Percentiles rank a stretch among this genome's conserved stretches.
These are phyloP conservation scores for Saccharomycopsis hybrid DNA, from an alignment of 1,139 yeast species.

Conservation along the genomic window DNA sequence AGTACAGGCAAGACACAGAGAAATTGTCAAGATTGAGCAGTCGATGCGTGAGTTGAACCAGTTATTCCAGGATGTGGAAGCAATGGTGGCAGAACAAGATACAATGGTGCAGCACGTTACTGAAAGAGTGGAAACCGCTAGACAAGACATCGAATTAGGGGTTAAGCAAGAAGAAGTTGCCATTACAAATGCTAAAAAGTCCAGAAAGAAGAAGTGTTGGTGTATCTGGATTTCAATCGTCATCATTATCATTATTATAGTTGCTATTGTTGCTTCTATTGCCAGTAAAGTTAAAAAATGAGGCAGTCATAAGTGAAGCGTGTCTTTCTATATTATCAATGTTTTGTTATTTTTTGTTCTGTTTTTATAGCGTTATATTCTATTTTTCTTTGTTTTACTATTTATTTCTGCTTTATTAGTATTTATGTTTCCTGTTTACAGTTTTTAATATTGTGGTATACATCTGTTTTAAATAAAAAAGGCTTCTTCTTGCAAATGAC, in stretches of 20 bases:
- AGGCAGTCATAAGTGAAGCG: too few species aligned
- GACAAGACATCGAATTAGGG: slow-evolving; percentile 88
- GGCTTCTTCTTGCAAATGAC: too few species aligned
- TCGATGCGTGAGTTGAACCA: slow-evolving; percentile 95
- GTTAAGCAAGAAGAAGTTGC: slow-evolving; percentile 93
- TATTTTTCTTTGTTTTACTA: too few species aligned
- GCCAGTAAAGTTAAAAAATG: slow-evolving; percentile 19
- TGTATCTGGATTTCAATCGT: slow-evolving; percentile 63
- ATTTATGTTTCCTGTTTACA: too few species aligned
- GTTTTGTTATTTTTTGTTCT: too few species aligned
- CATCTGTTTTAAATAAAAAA: too few species aligned
- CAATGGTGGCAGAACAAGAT: slow-evolving; percentile 93
- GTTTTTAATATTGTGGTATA: too few species aligned
- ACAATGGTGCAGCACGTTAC: slow-evolving; percentile 79
- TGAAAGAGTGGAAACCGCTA: slow-evolving; percentile 76
- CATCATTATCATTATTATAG: slow-evolving; percentile 58
- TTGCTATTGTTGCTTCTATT: slow-evolving; percentile 46
- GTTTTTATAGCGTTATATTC: too few species aligned
- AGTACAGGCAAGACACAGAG: slow-evolving; percentile 95
- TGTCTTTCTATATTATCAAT: too few species aligned
- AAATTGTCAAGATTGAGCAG: slow-evolving; percentile 88
- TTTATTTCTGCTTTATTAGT: too few species aligned
- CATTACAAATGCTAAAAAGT: slow-evolving; percentile 78
- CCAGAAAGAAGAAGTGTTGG: slow-evolving; percentile 89
- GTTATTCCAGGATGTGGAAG: slow-evolving; percentile 94